Evolutionary conservation across 345 rosid species (phyloP), one percentile per base, ranked within the genome.

Genomic region (Acer campestre): DNA sequence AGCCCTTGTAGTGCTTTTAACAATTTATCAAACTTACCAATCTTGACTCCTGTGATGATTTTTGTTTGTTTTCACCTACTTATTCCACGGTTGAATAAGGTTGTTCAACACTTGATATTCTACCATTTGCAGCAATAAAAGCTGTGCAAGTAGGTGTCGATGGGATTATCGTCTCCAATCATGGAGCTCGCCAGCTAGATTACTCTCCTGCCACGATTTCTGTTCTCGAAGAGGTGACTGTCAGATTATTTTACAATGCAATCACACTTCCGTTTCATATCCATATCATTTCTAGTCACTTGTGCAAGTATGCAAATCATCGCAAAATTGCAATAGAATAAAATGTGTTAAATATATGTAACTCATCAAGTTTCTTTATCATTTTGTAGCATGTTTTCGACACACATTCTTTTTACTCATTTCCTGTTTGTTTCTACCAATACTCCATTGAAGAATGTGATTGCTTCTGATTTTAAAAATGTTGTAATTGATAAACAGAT

Each of bases 131-230:
- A 93, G 96, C 94, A 73, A 82, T 83, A 31, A 90, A 88, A 77
- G 94, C 96, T 18, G 83, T 89, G 79, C 93, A 93, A 84, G 87
- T 79, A 2, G 92, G 96, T 48, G 83, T 80, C 72, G 89, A 85
- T 62, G 98, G 97, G 71, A 90, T 93, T 77, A 78, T 93, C 0
- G 94, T 91, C 82, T 93, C 96, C 0, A 93, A 93, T 79, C 98
- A 93, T 42, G 98, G 94, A 69, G 96, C 80, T 80, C 94, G 98
- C 5, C 96, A 91, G 80, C 91, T 93, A 3, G 91, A 91, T 69
- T 90, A 89, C 67, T 75, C 84, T 55, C 96, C 96, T 3, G 85
- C 98, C n/a, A 86, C 94, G 0, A 86, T 93, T 61, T 80, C 86
- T 69, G 90, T 84, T 64, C 86, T 93, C 71, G 94, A 93, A 80